Base-by-base conservation (phyloP, 73 alveolate species). In the Uronychia setigera region DNA sequence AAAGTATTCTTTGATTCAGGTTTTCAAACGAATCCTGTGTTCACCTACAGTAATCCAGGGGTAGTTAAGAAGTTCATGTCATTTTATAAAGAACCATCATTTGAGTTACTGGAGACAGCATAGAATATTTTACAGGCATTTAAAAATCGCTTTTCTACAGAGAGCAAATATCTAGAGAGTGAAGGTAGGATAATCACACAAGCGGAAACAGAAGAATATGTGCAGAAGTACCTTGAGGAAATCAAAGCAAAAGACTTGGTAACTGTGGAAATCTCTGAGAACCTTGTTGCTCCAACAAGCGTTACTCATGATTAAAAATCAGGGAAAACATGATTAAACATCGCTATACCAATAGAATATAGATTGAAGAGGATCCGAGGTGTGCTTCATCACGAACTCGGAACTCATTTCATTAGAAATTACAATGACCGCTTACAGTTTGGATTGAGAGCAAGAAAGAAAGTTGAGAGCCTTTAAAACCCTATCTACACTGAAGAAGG, bases 361-460 rank as follows among this genome's bases (percentile, higher is more conserved):
- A 74, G 99, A 33, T 90, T 76, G 35, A 89, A 91, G 35, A 88
- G 96, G 57, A 95, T 95, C 0, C 57, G 79, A 75, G 98, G 98
- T 34, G 97, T 92, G 0, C 57, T 95, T 35, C 89, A 95, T 81
- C 99, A 95, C 85, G 99, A 95, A 77, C 91, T 95, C 0, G 99
- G 99, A 19, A 95, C 98, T 19, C 99, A 95, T 78, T 91, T 95
- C 82, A 58, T 95, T 32, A 32, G 99, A 32, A 81, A 91, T 77
- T 88, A 82, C 27, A 95, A 95, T 82, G 99, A 95, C 58, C 80
- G 84, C 27, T 58, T 87, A 60, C 80, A 95, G 76, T 85, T 80
- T 31, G 93, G 99, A 97, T 87, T 76, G 78, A 90, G 85, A 75
- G 92, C 88, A 80, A 82, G 98, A 78, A 82, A 92, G 77, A 95